phyloP scores from a whole-genome alignment of 2,329 filamentous ascomycete genomes.

The Cryphonectria parasitica region DNA sequence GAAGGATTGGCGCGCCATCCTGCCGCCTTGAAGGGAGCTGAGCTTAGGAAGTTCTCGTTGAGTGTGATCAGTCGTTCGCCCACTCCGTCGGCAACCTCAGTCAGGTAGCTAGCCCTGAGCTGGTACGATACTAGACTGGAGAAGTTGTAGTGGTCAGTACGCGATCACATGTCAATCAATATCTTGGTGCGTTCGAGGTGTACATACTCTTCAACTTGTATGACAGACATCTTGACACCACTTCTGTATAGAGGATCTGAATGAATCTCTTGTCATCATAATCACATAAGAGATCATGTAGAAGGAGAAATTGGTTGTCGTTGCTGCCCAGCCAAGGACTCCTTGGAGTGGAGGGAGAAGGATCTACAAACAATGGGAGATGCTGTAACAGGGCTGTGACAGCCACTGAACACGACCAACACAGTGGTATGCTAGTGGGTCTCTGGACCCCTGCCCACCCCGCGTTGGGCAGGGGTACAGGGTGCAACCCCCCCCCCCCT shows the following conservation, averaged over 20 bases:
- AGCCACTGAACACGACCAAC: background rate
- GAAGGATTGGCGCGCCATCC: constrained; percentile 77
- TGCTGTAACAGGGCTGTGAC: constrained; percentile 1
- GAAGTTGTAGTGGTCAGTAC: background rate
- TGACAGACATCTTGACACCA: constrained; percentile 45
- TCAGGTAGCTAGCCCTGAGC: constrained; percentile 78
- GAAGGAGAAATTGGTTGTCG: background rate
- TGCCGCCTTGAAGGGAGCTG: constrained; percentile 79
- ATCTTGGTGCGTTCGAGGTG: background rate
- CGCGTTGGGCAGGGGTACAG: constrained; percentile 6
- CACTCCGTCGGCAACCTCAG: constrained; percentile 80
- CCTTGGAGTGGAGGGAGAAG: background rate
- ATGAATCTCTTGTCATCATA: background rate
- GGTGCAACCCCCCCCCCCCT: background rate
- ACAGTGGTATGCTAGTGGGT: background rate
- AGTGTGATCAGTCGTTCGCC: constrained; percentile 83
- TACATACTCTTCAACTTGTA: constrained; percentile 49
- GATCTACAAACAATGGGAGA: background rate
- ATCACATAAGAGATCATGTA: background rate
- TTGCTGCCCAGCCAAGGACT: constrained; percentile 14
- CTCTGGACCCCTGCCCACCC: background rate
- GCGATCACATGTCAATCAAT: background rate
- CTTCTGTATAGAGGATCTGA: background rate
- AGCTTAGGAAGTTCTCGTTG: constrained; percentile 78
- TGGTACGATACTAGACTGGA: constrained; percentile 79